Conservation (phyloP, 1,284 basidiomycete genomes). For the Apiotrichum siamense region DNA sequence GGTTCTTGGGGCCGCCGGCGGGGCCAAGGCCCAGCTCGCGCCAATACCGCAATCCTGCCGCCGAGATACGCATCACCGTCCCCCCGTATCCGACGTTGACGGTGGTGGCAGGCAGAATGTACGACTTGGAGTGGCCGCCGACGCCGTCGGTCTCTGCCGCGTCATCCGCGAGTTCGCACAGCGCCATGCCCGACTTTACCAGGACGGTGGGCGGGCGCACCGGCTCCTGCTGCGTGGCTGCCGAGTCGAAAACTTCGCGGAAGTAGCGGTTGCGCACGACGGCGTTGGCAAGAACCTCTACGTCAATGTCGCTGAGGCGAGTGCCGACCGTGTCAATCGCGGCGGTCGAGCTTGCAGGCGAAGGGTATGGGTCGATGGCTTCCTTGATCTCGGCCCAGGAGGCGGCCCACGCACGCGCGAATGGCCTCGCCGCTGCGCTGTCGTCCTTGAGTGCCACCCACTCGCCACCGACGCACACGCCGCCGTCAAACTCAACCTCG, state of each 20-base stretch:
- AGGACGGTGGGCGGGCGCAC: slow-evolving; percentile 1
- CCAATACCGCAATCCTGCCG: slow-evolving; percentile 36
- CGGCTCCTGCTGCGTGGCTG: neutral
- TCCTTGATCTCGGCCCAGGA: slow-evolving; percentile 8
- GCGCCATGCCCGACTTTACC: slow-evolving; percentile 9
- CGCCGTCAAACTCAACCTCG: slow-evolving; percentile 25
- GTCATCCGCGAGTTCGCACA: slow-evolving; percentile 9
- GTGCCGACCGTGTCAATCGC: neutral
- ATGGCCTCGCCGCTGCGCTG: neutral
- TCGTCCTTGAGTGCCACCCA: slow-evolving; percentile 24
- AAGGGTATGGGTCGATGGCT: neutral
- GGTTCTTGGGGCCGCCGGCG: slow-evolving; percentile 34
- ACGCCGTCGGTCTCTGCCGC: neutral
- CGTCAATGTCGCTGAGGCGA: slow-evolving; percentile 2
- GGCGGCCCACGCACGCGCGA: slow-evolving; percentile 12
- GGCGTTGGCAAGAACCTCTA: slow-evolving; percentile 12
- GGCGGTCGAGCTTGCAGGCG: neutral
- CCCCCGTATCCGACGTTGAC: slow-evolving; percentile 27
- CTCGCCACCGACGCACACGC: slow-evolving; percentile 27
- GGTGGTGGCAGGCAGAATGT: slow-evolving; percentile 3
- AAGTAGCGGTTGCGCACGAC: slow-evolving; percentile 17
- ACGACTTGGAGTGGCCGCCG: neutral
- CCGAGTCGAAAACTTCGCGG: slow-evolving; percentile 6
- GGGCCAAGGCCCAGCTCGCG: slow-evolving; percentile 37
- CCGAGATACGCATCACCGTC: slow-evolving; percentile 27